These are phyloP conservation scores for Pichia cabralensis DNA, from an alignment of 805 yeast genomes.

Conservation along the genomic window DNA sequence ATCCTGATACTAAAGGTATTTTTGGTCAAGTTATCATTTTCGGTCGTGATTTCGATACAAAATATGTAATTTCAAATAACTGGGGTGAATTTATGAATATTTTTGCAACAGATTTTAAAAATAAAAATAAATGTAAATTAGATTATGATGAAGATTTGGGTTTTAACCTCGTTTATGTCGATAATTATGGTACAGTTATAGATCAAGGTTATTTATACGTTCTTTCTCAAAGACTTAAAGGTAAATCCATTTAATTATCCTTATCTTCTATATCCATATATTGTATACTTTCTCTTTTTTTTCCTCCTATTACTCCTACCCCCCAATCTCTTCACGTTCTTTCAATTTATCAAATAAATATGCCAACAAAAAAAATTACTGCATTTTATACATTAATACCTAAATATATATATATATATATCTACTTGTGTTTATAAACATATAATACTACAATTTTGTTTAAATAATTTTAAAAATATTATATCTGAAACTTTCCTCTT, in stretches of 20 bases:
- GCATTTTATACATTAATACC: too few relatives aligned
- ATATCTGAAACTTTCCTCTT: too few relatives aligned
- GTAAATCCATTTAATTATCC: slow-evolving; percentile 2
- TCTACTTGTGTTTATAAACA: too few relatives aligned
- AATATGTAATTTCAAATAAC: slow-evolving; percentile 68
- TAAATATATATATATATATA: too few relatives aligned
- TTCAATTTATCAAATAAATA: background rate
- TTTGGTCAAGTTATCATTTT: slow-evolving; percentile 84
- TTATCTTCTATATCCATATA: too few relatives aligned
- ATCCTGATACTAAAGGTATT: slow-evolving; percentile 61
- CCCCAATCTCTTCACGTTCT: background rate
- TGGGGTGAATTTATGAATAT: slow-evolving; percentile 79
- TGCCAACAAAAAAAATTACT: too few relatives aligned
- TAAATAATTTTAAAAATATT: too few relatives aligned
- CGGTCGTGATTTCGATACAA: slow-evolving; percentile 86
- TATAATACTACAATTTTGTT: too few relatives aligned
- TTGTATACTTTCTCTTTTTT: slow-evolving; percentile 11
- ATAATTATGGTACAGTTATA: slow-evolving; percentile 2
- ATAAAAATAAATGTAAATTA: slow-evolving; percentile 2
- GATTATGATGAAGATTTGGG: slow-evolving; percentile 6
- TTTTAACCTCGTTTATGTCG: slow-evolving; percentile 6
- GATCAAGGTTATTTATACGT: slow-evolving; percentile 8
- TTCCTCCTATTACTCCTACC: slow-evolving; percentile 14
- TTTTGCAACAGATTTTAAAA: slow-evolving; percentile 58
- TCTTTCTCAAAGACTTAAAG: slow-evolving; percentile 2